Evolutionary conservation across 768 basidiomycete genomes (phyloP).

Genomic region (Psilocybe sp.): DNA sequence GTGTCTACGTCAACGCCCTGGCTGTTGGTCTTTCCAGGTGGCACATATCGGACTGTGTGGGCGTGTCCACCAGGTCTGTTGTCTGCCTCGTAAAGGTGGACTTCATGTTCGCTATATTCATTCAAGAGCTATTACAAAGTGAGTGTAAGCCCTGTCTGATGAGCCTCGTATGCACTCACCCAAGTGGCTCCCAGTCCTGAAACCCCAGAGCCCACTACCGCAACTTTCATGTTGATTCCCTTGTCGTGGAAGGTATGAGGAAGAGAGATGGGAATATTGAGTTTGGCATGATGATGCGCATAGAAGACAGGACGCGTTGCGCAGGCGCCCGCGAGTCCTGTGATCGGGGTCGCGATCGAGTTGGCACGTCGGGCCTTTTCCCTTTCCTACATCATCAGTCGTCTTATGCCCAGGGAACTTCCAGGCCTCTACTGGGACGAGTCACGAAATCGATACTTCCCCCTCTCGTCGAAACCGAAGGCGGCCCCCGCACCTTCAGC

Average conservation of each 20-base stretch:
- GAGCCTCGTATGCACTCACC: conserved; percentile 35
- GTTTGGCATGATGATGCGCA: conserved; percentile 3
- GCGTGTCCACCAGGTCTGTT: conserved; percentile 72
- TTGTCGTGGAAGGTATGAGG: not conserved
- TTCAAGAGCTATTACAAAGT: conserved; percentile 52
- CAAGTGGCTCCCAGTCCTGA: conserved; percentile 77
- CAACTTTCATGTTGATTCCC: conserved; percentile 49
- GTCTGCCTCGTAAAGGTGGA: conserved; percentile 72
- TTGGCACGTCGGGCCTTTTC: not conserved
- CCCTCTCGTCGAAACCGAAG: conserved; percentile 39
- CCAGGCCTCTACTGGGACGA: conserved; percentile 60
- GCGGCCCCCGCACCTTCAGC: conserved; percentile 6
- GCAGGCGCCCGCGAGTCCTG: not conserved
- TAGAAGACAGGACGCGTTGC: too few species aligned
- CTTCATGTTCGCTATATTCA: conserved; percentile 70
- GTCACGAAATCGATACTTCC: conserved; percentile 53
- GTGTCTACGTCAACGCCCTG: conserved; percentile 62
- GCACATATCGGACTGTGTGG: conserved; percentile 60
- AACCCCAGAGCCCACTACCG: conserved; percentile 76
- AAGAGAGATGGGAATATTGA: not conserved
- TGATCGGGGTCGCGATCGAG: conserved; percentile 2
- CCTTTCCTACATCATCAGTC: not conserved
- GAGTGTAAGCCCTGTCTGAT: not conserved
- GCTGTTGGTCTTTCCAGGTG: conserved; percentile 28
- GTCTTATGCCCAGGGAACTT: conserved; percentile 43